Conservation (phyloP, 2,329 filamentous ascomycete species). For the Fusarium continuum region DNA sequence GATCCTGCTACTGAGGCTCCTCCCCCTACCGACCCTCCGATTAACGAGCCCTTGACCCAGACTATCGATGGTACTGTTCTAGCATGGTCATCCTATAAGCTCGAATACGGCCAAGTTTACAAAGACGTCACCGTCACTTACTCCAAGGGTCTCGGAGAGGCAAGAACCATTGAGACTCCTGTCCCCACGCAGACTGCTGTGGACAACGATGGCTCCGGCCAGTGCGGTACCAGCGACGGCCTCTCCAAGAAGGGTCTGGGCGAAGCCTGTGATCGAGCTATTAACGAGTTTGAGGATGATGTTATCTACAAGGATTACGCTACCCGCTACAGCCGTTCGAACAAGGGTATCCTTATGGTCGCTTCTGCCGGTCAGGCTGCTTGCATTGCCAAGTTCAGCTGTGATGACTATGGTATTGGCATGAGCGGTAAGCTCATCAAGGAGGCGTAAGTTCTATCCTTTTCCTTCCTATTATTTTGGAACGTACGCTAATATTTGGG, state of each 20-base stretch:
- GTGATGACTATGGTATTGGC: conserved; percentile 26
- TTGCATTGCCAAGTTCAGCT: conserved; percentile 20
- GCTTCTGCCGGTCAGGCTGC: conserved; percentile 2
- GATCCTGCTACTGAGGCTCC: neutral
- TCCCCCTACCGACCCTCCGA: neutral
- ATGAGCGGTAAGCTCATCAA: conserved; percentile 17
- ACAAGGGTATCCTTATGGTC: conserved; percentile 1
- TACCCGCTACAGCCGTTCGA: conserved; percentile 7
- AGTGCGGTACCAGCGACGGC: conserved; percentile 16
- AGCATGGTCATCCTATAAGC: neutral
- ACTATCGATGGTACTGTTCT: neutral
- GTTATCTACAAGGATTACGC: conserved; percentile 14
- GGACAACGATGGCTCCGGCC: conserved; percentile 11
- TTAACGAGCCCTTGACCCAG: neutral
- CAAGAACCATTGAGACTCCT: conserved; percentile 6
- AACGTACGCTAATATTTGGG: neutral
- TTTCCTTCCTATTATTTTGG: rapidly evolving
- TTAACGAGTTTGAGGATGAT: conserved; percentile 6
- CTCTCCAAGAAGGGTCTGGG: conserved; percentile 7
- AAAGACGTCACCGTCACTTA: neutral
- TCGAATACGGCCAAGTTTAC: neutral
- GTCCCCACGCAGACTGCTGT: conserved; percentile 12
- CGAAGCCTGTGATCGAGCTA: conserved; percentile 13
- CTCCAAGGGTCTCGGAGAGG: neutral
- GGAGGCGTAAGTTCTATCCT: conserved; percentile 15